phyloP scores from a whole-genome alignment of 2,329 filamentous ascomycete genomes.

The Didymella pinodella region DNA sequence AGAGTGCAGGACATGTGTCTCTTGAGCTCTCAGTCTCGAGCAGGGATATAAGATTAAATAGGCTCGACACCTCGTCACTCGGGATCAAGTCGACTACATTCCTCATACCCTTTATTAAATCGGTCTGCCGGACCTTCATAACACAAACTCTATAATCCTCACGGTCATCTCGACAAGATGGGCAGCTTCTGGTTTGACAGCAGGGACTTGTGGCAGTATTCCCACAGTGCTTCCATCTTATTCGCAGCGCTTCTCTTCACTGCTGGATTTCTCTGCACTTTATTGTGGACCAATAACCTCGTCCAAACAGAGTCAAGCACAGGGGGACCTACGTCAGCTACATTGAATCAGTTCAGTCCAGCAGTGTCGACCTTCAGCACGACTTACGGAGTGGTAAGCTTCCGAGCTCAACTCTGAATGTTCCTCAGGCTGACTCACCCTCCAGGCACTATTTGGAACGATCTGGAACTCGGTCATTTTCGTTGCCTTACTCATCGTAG shows the following conservation, averaged over 20 bases:
- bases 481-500: neutral
- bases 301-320: neutral
- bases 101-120: too few relatives aligned
- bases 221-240: neutral
- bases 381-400: neutral
- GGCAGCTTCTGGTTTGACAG: too few relatives aligned
- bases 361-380: neutral
- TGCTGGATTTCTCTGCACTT: neutral
- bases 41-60: too few relatives aligned
- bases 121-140: too few relatives aligned
- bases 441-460: neutral
- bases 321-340: neutral
- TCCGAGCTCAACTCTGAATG: rapidly evolving
- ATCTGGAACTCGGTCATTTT: neutral
- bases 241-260: neutral
- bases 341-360: neutral
- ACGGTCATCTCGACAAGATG: too few relatives aligned
- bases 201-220: neutral
- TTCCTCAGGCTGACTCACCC: neutral
- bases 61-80: too few relatives aligned
- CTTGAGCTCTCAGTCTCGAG: too few relatives aligned
- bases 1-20: too few relatives aligned
- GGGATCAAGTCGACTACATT: too few relatives aligned
- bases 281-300: neutral
- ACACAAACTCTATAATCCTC: too few relatives aligned